phyloP scores from a whole-genome alignment of 176 grass and related monocot species.

The Cenchrus fungigraminus region DNA sequence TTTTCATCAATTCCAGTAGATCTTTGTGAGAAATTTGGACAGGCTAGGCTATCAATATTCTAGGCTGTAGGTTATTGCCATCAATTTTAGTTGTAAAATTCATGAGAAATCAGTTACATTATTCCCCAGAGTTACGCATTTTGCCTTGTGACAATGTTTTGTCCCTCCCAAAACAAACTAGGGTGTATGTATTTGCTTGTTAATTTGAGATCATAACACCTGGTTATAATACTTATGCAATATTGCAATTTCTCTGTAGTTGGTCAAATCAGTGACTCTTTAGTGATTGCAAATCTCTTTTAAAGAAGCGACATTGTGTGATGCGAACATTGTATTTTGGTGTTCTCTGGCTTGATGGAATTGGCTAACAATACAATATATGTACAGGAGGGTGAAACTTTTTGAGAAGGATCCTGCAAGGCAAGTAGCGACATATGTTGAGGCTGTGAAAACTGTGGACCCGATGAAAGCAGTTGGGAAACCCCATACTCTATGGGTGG shows the following conservation, averaged over 20 bases:
- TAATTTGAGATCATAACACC: neutral
- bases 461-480: slow-evolving; percentile 90
- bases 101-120: neutral
- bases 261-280: neutral
- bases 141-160: neutral
- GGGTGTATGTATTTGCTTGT: neutral
- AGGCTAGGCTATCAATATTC: neutral
- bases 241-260: neutral
- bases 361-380: slow-evolving; percentile 36
- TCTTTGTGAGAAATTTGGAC: neutral
- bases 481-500: slow-evolving; percentile 82
- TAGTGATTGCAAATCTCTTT: neutral
- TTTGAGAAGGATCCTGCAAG: slow-evolving; percentile 73
- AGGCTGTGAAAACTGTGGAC: slow-evolving; percentile 88
- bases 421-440: slow-evolving; percentile 78
- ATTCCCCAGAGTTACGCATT: neutral
- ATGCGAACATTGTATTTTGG: slow-evolving; percentile 18
- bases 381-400: slow-evolving; percentile 79
- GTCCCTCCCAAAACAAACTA: neutral
- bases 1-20: neutral
- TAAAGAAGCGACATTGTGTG: neutral
- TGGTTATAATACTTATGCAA: neutral
- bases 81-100: neutral
- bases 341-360: slow-evolving; percentile 8
- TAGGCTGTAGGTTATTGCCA: neutral